Evolutionary conservation across 805 yeast species (phyloP), one percentile per base, ranked within the genome.

Genomic region (Myxozyma neglecta): DNA sequence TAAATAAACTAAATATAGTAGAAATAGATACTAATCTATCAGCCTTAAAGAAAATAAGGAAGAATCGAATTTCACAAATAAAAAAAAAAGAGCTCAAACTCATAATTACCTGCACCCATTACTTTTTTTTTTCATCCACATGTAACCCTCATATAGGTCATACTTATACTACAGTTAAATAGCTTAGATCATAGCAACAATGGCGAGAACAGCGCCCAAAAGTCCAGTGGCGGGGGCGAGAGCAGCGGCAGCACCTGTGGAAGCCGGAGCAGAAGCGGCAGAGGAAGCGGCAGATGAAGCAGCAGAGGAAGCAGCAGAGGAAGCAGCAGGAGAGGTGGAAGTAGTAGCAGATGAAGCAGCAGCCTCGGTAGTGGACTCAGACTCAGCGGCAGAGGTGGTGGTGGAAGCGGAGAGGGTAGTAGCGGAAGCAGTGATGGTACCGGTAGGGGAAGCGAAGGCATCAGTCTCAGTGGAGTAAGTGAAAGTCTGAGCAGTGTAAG

Each of bases 281-380:
- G 65, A 11, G 32, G 43, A 14, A 24, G 40, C 29, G 36, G 57
- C 40, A 29, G 66, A 60, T 14, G 55, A 53, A 20, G 52, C 53
- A 7, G 40, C 51, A 46, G 37, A 44, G 9, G 52, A 43, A 35
- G 65, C 57, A 39, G 70, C 37, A 37, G 69, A 47, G 45, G 61
- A 10, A 3, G 60, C n/a, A 6, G 64, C 35, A 13, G 53, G 35
- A 10, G 65, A n/a, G 42, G 57, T 11, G 29, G 57, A 16, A 14
- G 51, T 47, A 6, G 56, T 35, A 29, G 53, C 53, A 34, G 55
- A 29, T 37, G 37, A 7, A 39, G 36, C 29, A 29, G 58, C 47
- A 29, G 66, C 60, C 39, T 64, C 57, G 42, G 69, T 37, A 43
- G 70, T 37, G 45, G 70, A 48, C 46, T 60, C 34, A 44, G 63